phyloP scores from a whole-genome alignment of 768 basidiomycete genomes.

The Galerina marginata region DNA sequence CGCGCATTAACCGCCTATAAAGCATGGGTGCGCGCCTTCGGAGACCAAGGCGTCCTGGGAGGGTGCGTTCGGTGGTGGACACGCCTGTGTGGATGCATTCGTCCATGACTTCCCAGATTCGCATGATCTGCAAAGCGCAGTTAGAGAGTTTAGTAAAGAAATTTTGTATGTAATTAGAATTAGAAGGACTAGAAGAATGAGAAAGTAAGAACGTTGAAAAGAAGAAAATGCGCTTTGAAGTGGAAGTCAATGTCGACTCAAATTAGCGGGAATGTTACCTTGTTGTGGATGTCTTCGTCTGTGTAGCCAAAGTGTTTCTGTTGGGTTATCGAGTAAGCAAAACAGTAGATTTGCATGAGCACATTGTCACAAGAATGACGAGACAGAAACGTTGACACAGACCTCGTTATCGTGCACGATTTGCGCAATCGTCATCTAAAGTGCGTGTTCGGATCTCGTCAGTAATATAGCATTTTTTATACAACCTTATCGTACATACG shows the following conservation, averaged over 20 bases:
- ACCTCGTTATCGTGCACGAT: conserved; percentile 93
- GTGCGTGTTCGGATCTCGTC: conserved; percentile 9
- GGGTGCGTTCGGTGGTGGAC: conserved; percentile 72
- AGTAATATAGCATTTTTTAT: not conserved
- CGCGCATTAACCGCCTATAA: conserved; percentile 90
- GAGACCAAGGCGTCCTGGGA: conserved; percentile 86
- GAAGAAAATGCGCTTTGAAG: not conserved
- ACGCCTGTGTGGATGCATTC: conserved; percentile 89
- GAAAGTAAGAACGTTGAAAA: no score
- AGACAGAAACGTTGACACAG: not conserved
- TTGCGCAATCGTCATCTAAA: conserved; percentile 92
- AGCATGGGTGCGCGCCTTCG: conserved; percentile 87
- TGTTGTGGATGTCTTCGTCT: conserved; percentile 74
- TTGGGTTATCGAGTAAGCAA: not conserved
- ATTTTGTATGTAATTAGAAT: no score
- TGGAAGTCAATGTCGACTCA: not conserved
- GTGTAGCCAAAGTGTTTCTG: conserved; percentile 73
- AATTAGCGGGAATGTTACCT: conserved; percentile 46
- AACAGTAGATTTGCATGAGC: not conserved
- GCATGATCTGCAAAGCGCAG: conserved; percentile 49
- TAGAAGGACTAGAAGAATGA: not conserved
- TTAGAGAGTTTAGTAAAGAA: not conserved
- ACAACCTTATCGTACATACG: conserved; percentile 47
- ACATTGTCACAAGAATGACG: not conserved
- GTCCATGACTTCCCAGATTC: conserved; percentile 93